Evolutionary conservation across 2,329 filamentous ascomycete species (phyloP).

Genomic region (Diaporthe humulicola): DNA sequence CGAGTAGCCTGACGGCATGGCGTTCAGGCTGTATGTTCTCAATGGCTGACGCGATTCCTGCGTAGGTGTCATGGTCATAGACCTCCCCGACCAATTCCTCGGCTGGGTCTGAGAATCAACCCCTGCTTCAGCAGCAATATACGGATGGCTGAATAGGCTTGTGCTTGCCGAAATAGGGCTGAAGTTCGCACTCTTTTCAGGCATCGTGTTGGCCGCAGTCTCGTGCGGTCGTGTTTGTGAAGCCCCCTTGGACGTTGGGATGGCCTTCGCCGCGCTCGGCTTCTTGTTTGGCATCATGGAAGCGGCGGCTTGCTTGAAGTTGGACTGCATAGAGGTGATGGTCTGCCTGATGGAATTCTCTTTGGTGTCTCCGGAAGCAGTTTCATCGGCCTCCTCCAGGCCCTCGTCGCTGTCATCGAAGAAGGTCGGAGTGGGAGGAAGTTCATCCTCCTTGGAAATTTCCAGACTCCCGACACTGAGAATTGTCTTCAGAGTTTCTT

Average conservation of each 20-base stretch:
- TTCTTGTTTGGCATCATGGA: conserved; percentile 49
- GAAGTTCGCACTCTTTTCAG: conserved; percentile 42
- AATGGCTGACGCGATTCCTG: conserved; percentile 45
- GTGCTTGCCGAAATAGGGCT: conserved; percentile 43
- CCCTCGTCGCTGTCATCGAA: conserved; percentile 31
- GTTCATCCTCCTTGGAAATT: conserved; percentile 44
- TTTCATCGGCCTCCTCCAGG: conserved; percentile 14
- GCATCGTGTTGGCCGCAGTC: conserved; percentile 38
- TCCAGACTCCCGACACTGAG: conserved; percentile 64
- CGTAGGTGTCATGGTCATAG: conserved; percentile 50
- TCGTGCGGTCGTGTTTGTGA: conserved; percentile 24
- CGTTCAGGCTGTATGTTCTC: conserved; percentile 39
- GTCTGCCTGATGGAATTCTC: conserved; percentile 45
- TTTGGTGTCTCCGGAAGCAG: conserved; percentile 32
- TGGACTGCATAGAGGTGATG: conserved; percentile 44
- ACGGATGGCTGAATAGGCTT: conserved; percentile 46
- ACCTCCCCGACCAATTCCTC: conserved; percentile 42
- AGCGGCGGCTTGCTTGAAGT: conserved; percentile 46
- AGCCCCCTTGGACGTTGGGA: conserved; percentile 41
- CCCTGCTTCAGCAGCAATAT: conserved; percentile 44
- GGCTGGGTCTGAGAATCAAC: conserved; percentile 38
- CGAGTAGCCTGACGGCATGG: conserved; percentile 27
- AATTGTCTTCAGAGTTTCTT: conserved; percentile 64
- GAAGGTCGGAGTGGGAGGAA: conserved; percentile 37
- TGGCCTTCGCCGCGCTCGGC: conserved; percentile 50